A percentile compares a stretch with the other conserved stretches of the same genome.
Evolutionary conservation across 768 basidiomycete species (phyloP).

Genomic region (Pleurotus sapidus): DNA sequence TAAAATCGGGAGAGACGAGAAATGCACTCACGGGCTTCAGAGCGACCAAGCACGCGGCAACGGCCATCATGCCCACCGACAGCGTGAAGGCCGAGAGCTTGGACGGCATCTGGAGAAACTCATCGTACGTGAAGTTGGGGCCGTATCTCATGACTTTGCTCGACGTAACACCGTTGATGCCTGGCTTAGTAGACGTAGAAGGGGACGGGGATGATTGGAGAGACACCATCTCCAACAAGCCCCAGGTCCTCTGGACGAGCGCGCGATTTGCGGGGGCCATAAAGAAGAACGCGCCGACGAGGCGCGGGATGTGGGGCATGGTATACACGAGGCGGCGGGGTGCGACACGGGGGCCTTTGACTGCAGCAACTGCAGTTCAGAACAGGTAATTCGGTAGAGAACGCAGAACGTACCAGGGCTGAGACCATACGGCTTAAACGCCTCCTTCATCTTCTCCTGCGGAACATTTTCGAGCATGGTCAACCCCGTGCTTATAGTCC

Average conservation of each 20-base stretch:
- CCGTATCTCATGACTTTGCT: slow-evolving; percentile 50
- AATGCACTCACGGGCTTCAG: slow-evolving; percentile 36
- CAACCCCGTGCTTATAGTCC: slow-evolving; percentile 50
- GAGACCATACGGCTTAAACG: slow-evolving; percentile 20
- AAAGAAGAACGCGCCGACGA: slow-evolving; percentile 34
- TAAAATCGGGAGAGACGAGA: not conserved
- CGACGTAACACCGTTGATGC: slow-evolving; percentile 5
- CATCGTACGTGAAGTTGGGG: slow-evolving; percentile 71
- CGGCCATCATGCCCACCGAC: slow-evolving; percentile 27
- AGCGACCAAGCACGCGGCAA: slow-evolving; percentile 18
- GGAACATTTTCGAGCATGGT: slow-evolving; percentile 35
- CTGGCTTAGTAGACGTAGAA: not conserved
- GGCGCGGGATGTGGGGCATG: slow-evolving; percentile 28
- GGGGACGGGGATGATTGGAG: not conserved
- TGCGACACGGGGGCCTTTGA: slow-evolving; percentile 8
- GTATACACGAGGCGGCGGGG: slow-evolving; percentile 31
- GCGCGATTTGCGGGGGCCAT: slow-evolving; percentile 40
- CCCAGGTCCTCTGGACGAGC: slow-evolving; percentile 45
- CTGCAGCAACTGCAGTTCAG: not conserved
- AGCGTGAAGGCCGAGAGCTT: slow-evolving; percentile 36
- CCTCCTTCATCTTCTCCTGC: slow-evolving; percentile 27
- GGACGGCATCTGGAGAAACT: slow-evolving; percentile 49
- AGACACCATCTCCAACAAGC: slow-evolving; percentile 36
- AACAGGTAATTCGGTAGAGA: not conserved
- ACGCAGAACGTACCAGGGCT: slow-evolving; percentile 34